These are phyloP conservation scores for Colletotrichum tropicale DNA, from an alignment of 2,329 filamentous ascomycete genomes.

Conservation along the genomic window DNA sequence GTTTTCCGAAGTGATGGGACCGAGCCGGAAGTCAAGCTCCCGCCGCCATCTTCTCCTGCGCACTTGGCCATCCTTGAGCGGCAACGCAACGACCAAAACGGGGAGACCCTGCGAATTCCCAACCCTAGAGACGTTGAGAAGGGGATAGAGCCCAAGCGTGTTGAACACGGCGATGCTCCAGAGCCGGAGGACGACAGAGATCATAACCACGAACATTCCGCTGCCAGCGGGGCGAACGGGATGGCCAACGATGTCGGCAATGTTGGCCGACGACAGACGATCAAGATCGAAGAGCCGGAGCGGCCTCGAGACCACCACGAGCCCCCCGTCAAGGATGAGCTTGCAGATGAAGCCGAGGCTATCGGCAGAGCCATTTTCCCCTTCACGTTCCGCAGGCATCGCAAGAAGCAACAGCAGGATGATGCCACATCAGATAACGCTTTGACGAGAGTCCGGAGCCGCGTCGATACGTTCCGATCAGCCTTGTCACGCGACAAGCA, in stretches of 20 bases:
- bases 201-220: slow-evolving; percentile 25
- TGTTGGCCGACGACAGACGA: slow-evolving; percentile 55
- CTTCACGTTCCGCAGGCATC: slow-evolving; percentile 48
- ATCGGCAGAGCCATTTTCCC: slow-evolving; percentile 41
- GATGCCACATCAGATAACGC: slow-evolving; percentile 24
- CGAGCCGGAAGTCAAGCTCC: slow-evolving; percentile 51
- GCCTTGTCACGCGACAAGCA: slow-evolving; percentile 58
- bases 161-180: slow-evolving; percentile 40
- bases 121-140: slow-evolving; percentile 89
- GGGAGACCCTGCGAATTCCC: slow-evolving; percentile 82
- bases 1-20: slow-evolving; percentile 65
- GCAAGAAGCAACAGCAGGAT: slow-evolving; percentile 39
- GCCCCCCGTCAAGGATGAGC: slow-evolving; percentile 35
- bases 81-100: slow-evolving; percentile 75
- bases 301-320: slow-evolving; percentile 36
- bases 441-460: slow-evolving; percentile 40
- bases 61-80: slow-evolving; percentile 89
- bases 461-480: slow-evolving; percentile 64
- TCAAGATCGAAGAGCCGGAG: slow-evolving; percentile 71
- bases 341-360: slow-evolving; percentile 47
- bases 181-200: slow-evolving; percentile 39
- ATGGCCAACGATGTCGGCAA: slow-evolving; percentile 5
- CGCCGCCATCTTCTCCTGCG: slow-evolving; percentile 65
- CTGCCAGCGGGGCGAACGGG: slow-evolving; percentile 22
- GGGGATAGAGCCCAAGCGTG: slow-evolving; percentile 70